Evolutionary conservation across 139 green algal genomes (phyloP), one percentile per base, ranked within the genome.

Genomic region (Closterium sp.): DNA sequence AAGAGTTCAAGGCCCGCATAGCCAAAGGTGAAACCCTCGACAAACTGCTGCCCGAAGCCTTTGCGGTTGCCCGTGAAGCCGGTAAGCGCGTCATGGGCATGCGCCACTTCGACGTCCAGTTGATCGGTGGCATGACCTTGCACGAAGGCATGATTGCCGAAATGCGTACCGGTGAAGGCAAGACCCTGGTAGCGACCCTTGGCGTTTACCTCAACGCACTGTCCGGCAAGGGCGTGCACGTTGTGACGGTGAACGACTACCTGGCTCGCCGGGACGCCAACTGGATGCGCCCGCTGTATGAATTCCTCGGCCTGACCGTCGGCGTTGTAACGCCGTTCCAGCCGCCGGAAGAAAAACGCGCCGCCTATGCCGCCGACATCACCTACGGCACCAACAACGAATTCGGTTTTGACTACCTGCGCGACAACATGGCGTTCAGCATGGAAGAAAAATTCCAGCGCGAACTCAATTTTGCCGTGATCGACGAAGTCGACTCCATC

Each of bases 81-180:
- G 85, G 95, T 96, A n/a, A n/a, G n/a, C n/a, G n/a, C n/a, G n/a
- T n/a, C n/a, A n/a, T n/a, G n/a, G n/a, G n/a, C 93, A 96, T 98
- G 96, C 90, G 96, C 8, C 97, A 97, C 93, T 99, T 96, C 93
- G 97, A 99, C 89, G n/a, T 94, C 86, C 95, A 97, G 96, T 31
- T 94, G 33, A 89, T 98, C 21, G 97, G 97, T 38, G 97, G 97
- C 84, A 97, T 98, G 91, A 97, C 97, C 64, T 94, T 99, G 85
- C 96, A 98, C 83, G 96, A 98, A 84, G 97, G 97, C 1, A 92
- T 84, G 28, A 97, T 97, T 83, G 97, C 97, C 0, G 97, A 99
- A 94, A 99, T 99, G 97, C 87, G 93, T 33, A 98, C 97, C 6
- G 97, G 97, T 34, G 97, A 99, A 95, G 97, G 97, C 84, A 99